Percentiles rank a stretch among this genome's conserved stretches.
Conservation (phyloP, 148 eudicot species). For the Fallopia convolvulus region DNA sequence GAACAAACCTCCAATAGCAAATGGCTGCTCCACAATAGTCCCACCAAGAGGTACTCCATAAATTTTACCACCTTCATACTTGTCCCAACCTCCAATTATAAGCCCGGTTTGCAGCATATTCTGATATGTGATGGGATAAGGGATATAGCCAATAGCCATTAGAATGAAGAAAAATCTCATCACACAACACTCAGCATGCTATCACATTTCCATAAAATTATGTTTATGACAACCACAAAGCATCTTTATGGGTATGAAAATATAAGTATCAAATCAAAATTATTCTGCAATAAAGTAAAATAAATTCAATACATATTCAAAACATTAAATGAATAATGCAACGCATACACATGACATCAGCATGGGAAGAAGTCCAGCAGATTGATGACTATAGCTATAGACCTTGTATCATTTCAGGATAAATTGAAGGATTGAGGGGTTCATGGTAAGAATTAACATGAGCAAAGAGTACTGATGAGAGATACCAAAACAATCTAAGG, state of each 20-base stretch:
- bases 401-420: background rate
- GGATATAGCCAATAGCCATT: background rate
- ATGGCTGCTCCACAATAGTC: slow-evolving; percentile 84
- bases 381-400: background rate
- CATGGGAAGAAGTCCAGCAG: background rate
- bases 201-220: background rate
- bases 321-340: background rate
- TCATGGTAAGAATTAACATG: background rate
- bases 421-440: background rate
- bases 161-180: background rate
- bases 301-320: background rate
- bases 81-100: slow-evolving; percentile 97
- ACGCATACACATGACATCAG: background rate
- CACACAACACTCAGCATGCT: background rate
- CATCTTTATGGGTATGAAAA: background rate
- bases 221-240: background rate
- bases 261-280: background rate
- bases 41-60: slow-evolving; percentile 95
- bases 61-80: slow-evolving; percentile 89
- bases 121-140: slow-evolving; percentile 27
- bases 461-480: background rate
- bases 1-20: slow-evolving; percentile 82
- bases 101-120: slow-evolving; percentile 83
- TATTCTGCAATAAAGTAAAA: background rate
- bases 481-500: background rate